These are phyloP conservation scores for Chaetomium sp. DNA, from an alignment of 2,329 filamentous ascomycete species.

Conservation along the genomic window DNA sequence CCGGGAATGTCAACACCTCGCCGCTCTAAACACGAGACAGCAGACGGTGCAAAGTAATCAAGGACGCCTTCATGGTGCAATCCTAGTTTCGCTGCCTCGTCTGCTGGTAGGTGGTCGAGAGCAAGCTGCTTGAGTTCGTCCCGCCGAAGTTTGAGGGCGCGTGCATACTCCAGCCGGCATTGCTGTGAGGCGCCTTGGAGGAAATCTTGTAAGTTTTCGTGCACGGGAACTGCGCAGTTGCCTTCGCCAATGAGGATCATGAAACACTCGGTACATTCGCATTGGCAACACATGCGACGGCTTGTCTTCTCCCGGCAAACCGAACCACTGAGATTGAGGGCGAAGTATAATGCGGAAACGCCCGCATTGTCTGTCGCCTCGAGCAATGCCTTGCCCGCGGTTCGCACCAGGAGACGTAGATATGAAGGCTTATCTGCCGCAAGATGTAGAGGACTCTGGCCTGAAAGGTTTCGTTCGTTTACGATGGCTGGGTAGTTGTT, in stretches of 20 bases:
- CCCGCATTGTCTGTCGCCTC: background rate
- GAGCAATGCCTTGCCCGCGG: background rate
- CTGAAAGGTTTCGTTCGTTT: constrained; percentile 1
- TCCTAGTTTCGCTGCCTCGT: background rate
- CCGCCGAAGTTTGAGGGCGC: background rate
- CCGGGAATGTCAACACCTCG: background rate
- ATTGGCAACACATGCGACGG: constrained; percentile 2
- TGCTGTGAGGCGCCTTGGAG: background rate
- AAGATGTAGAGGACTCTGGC: constrained; percentile 1
- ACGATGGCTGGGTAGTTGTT: background rate
- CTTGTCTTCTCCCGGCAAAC: background rate
- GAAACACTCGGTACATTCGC: background rate
- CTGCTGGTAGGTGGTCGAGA: background rate
- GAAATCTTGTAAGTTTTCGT: background rate
- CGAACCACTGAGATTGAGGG: background rate
- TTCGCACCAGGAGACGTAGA: background rate
- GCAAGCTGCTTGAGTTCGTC: constrained; percentile 3
- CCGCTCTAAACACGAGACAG: background rate
- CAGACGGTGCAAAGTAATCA: background rate
- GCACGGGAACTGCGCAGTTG: background rate
- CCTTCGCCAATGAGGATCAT: background rate
- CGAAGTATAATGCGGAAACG: background rate
- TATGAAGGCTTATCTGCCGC: constrained; percentile 1
- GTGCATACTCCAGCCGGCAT: background rate
- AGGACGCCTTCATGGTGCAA: background rate